Conservation (phyloP, 2,329 filamentous ascomycete species). For the Epichloe festucae region DNA sequence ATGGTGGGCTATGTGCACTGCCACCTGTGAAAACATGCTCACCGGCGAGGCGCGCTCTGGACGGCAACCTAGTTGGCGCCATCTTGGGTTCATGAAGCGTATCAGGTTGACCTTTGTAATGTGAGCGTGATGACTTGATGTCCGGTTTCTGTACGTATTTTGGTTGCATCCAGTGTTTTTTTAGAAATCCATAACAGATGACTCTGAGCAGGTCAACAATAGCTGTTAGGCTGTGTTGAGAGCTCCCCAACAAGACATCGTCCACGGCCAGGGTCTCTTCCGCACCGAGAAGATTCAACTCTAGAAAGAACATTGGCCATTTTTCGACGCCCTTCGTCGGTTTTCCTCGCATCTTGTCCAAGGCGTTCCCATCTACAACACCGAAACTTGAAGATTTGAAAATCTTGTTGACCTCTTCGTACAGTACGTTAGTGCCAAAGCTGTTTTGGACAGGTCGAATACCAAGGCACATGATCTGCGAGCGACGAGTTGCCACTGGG, state of each 20-base stretch:
- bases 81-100: background rate
- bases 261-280: constrained; percentile 23
- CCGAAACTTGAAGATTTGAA: constrained; percentile 74
- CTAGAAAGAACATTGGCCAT: constrained; percentile 85
- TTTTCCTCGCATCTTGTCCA: constrained; percentile 32
- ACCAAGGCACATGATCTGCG: constrained; percentile 75
- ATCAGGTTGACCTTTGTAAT: background rate
- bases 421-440: constrained; percentile 51
- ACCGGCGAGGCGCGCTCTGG: background rate
- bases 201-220: constrained; percentile 50
- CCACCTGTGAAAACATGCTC: background rate
- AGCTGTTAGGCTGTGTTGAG: constrained; percentile 33
- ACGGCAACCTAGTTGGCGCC: background rate
- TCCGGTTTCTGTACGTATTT: constrained; percentile 15
- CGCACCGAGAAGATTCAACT: constrained; percentile 33
- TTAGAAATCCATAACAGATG: constrained; percentile 62
- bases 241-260: constrained; percentile 30
- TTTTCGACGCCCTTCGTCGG: constrained; percentile 57
- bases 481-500: constrained; percentile 56
- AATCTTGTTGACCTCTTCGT: constrained; percentile 63
- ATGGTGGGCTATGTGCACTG: background rate
- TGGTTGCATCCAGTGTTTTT: constrained; percentile 58
- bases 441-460: constrained; percentile 49
- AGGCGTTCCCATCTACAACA: constrained; percentile 31
- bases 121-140: background rate